Percentiles rank a stretch among this genome's conserved stretches.
Evolutionary conservation across 306 rosid genomes (phyloP).

Genomic region (Dryas octopetala): DNA sequence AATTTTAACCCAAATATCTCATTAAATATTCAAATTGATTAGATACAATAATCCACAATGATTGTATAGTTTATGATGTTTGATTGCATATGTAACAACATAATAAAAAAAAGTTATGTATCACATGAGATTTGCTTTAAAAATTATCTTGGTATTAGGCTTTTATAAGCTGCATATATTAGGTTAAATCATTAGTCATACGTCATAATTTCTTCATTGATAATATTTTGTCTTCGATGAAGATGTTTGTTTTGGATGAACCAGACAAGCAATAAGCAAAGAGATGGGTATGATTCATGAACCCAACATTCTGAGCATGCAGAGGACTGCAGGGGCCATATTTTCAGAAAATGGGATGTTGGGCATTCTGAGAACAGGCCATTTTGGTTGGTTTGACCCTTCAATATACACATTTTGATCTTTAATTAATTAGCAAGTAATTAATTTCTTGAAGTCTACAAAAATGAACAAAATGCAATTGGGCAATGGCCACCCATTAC

Average conservation of each 20-base stretch:
- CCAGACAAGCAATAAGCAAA: background rate
- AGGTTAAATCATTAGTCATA: too few relatives aligned
- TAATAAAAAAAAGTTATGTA: too few relatives aligned
- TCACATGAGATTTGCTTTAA: too few relatives aligned
- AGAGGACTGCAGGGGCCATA: constrained; percentile 45
- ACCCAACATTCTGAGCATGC: constrained; percentile 57
- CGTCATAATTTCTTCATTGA: too few relatives aligned
- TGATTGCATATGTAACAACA: too few relatives aligned
- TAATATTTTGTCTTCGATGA: too few relatives aligned
- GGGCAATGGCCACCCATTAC: background rate
- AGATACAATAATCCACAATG: too few relatives aligned
- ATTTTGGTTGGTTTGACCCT: constrained; percentile 32
- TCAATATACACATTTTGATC: background rate
- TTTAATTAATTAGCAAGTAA: background rate
- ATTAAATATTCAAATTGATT: too few relatives aligned
- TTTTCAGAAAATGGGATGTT: constrained; percentile 69
- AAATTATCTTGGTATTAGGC: too few relatives aligned
- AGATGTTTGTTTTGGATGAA: background rate
- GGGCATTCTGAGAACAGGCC: constrained; percentile 42
- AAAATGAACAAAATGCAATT: background rate
- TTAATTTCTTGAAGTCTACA: background rate
- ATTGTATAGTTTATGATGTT: too few relatives aligned
- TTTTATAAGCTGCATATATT: too few relatives aligned
- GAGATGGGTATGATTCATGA: constrained; percentile 36
- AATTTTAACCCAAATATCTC: too few relatives aligned